Base-by-base conservation (phyloP, 192 early-diverging fungal species). In the Anaeromyces robustus region DNA sequence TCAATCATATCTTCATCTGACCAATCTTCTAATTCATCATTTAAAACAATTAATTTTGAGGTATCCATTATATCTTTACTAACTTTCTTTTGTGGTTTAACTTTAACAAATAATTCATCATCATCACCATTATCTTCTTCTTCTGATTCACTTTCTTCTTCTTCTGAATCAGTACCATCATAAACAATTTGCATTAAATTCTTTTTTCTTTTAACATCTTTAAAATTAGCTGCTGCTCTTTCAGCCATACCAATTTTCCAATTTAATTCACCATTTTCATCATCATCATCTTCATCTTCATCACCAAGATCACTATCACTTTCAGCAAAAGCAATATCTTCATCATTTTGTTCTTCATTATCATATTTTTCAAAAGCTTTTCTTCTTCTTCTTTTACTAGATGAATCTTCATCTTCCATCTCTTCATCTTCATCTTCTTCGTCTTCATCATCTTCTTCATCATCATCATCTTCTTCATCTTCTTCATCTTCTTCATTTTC, bases 141-240 rank as follows among this genome's bases (percentile, higher is more conserved):
- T 87, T 81, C 91, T 77, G 79, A 86, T 80, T 77, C 82, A 43
- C 86, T 89, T 78, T 80, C 86, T 28, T 87, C 88, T 17, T 87
- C 86, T 17, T 82, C 79, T 28, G 81, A 28, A 77, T 78, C 29
- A 14, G 26, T 30, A 82, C n/a, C 80, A 0, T 92, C 92, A 82
- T 99, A 99, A 31, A 99, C 94, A 0, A 96, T 83, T 34, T 95
- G 90, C 95, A 96, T 96, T 59, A 98, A 84, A 80, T 95, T 95
- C 79, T 92, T 85, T 28, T 95, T 92, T 82, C 83, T 79, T 16
- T 85, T 87, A 78, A 78, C 30, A 31, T 83, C 86, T 30, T 89
- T 87, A 0, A 31, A 30, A n/a, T 77, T 30, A 16, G 14, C 29
- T 9, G 52, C 52, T 4, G 80, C 80, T 32, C 77, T 32, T 29